Evolutionary conservation across 345 rosid species (phyloP).

Genomic region (sweet orange (Citrus sinensis)): DNA sequence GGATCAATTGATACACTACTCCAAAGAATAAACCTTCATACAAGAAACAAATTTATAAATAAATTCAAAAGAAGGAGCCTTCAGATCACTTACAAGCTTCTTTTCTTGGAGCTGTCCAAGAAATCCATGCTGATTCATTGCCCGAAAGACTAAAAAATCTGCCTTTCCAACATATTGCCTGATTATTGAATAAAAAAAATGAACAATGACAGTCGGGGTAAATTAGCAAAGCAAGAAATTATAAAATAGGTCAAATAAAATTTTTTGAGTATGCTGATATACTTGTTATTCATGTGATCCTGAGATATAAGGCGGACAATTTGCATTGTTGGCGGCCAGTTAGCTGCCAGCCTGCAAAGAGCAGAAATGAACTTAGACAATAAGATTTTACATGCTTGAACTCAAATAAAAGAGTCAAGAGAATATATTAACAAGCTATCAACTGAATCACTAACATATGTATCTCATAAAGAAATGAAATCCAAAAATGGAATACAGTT

Average conservation of each 20-base stretch:
- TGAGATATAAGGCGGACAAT: slow-evolving; percentile 94
- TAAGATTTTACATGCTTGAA: background rate
- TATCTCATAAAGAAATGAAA: background rate
- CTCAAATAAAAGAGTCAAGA: background rate
- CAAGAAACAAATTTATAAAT: background rate
- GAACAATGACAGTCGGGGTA: slow-evolving; percentile 11
- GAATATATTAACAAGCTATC: background rate
- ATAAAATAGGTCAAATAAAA: slow-evolving; percentile 4
- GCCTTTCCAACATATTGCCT: slow-evolving; percentile 98
- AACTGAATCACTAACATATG: background rate
- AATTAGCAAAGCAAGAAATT: background rate
- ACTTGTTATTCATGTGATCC: slow-evolving; percentile 99
- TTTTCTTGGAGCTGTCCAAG: slow-evolving; percentile 95
- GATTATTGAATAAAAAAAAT: slow-evolving; percentile 18
- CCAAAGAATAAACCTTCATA: background rate
- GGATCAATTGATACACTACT: background rate
- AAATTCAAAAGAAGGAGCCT: slow-evolving; percentile 1
- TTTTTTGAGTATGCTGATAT: slow-evolving; percentile 21
- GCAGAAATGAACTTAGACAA: slow-evolving; percentile 8
- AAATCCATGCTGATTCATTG: slow-evolving; percentile 95
- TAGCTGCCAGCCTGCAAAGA: slow-evolving; percentile 83
- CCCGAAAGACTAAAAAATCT: slow-evolving; percentile 91
- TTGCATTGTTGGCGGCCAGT: slow-evolving; percentile 96
- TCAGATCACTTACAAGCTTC: slow-evolving; percentile 77
- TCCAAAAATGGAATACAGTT: background rate